Evolutionary conservation across 306 rosid species (phyloP), one percentile per base, ranked within the genome.

Genomic region (Senna siamea): DNA sequence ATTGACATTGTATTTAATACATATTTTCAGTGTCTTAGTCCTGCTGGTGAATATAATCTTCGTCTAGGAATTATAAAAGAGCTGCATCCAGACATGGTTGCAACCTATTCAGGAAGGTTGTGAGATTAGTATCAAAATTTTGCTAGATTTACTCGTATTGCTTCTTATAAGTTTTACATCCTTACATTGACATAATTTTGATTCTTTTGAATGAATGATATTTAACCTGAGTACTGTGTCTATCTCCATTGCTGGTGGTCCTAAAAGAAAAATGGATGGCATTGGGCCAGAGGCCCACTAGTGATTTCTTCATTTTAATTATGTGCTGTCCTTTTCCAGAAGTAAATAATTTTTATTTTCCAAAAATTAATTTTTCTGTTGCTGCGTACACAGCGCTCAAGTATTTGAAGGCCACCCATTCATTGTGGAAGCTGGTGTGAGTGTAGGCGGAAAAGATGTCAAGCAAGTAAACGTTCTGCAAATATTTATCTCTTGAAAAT

Each of bases 21-120:
- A 76, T 75, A 12, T 81, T 83, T 82, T 67, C 78, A 93, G 98
- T 91, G 98, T 87, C 94, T 91, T 72, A 91, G 97, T 85, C 98
- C 98, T 73, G 98, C 98, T 53, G 97, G 98, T 60, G 98, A 93
- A 76, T 93, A 93, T 79, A 93, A 93, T 83, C 98, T 93, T 72
- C 97, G 98, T 22, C 89, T 93, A 62, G 98, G 98, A 77, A 89
- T 91, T 58, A 82, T 93, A 73, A 93, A 93, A 85, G 98, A 93
- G 87, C 88, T 91, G 75, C 97, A 93, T 68, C 98, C 97, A n/a
- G 97, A 93, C 80, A 83, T 93, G 92, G 98, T 93, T 62, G 98
- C 98, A n/a, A 93, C 98, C 75, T 93, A 88, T 84, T 91, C 98
- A 47, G 97, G 97, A 87, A 91, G 98, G 98, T 93, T 82, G 88